phyloP scores from a whole-genome alignment of 1,284 basidiomycete species.

The Xerocomus nothofagi region DNA sequence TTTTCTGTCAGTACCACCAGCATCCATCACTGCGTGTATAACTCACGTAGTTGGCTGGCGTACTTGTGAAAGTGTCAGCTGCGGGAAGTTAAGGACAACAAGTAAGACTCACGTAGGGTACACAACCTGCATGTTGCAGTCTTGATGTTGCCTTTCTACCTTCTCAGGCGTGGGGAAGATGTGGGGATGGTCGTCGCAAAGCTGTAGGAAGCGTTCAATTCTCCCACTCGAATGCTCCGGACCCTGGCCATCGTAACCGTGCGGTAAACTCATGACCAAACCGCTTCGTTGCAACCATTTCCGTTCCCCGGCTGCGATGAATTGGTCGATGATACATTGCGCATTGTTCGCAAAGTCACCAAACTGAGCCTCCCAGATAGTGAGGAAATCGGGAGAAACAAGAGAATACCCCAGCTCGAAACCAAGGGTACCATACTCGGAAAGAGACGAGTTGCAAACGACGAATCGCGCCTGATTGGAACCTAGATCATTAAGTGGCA shows the following conservation, averaged over 20 bases:
- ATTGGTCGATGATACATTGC: constrained; percentile 98
- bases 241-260: constrained; percentile 99
- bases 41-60: constrained; percentile 84
- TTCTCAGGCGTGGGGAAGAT: constrained; percentile 88
- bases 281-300: constrained; percentile 98
- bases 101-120: constrained; percentile 78
- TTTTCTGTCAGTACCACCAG: constrained; percentile 3
- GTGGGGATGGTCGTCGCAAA: constrained; percentile 97
- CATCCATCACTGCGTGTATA: neutral
- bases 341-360: constrained; percentile 98
- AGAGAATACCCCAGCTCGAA: constrained; percentile 99
- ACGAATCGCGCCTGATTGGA: constrained; percentile 89
- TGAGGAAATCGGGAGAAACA: constrained; percentile 91
- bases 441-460: constrained; percentile 96
- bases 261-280: constrained; percentile 89
- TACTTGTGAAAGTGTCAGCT: constrained; percentile 45
- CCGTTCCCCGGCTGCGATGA: constrained; percentile 95
- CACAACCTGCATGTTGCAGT: constrained; percentile 99
- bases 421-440: constrained; percentile 93
- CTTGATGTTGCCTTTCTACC: constrained; percentile 94
- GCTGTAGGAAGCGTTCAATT: constrained; percentile 95
- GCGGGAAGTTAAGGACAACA: neutral
- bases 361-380: constrained; percentile 99
- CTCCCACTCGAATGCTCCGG: constrained; percentile 98
- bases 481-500: constrained; percentile 87